Evolutionary conservation across 2,329 filamentous ascomycete genomes (phyloP).

Genomic region (Fusarium gaditjirri): DNA sequence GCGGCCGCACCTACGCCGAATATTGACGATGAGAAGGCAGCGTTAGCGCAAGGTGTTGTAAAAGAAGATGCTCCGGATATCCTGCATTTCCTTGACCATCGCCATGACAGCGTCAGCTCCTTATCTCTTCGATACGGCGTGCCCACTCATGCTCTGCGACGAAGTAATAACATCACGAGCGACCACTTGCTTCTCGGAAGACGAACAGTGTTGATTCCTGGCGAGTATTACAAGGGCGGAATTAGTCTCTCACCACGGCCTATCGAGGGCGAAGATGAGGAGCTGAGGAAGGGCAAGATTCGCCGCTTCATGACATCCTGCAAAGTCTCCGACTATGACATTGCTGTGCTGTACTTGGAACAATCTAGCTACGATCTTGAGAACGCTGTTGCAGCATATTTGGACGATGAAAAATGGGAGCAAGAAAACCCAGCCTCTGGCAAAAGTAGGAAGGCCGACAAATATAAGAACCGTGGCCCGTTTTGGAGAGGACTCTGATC

Average conservation of each 20-base stretch:
- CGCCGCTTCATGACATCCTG: slow-evolving; percentile 82
- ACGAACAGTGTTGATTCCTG: slow-evolving; percentile 76
- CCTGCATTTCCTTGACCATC: slow-evolving; percentile 78
- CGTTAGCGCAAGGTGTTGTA: slow-evolving; percentile 40
- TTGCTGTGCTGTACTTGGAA: slow-evolving; percentile 79
- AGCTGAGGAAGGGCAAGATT: slow-evolving; percentile 74
- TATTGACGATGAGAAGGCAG: slow-evolving; percentile 41
- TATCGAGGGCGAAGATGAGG: slow-evolving; percentile 79
- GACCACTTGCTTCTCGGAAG: slow-evolving; percentile 78
- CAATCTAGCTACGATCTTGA: slow-evolving; percentile 75
- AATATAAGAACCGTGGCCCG: slow-evolving; percentile 46
- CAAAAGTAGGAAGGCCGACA: slow-evolving; percentile 43
- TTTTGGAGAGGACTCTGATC: slow-evolving; percentile 49
- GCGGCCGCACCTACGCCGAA: slow-evolving; percentile 24
- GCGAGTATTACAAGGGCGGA: slow-evolving; percentile 73
- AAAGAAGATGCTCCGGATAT: slow-evolving; percentile 67
- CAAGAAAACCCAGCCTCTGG: slow-evolving; percentile 65
- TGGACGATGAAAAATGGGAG: slow-evolving; percentile 82
- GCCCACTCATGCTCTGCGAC: slow-evolving; percentile 69
- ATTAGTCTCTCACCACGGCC: slow-evolving; percentile 76
- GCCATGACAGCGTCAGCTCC: slow-evolving; percentile 73
- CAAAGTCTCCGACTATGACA: slow-evolving; percentile 81
- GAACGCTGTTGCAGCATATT: slow-evolving; percentile 70
- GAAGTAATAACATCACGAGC: slow-evolving; percentile 74
- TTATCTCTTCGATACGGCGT: slow-evolving; percentile 78